Evolutionary conservation across 805 yeast species (phyloP).

Genomic region (Vanderwaltozyma verrucispora): DNA sequence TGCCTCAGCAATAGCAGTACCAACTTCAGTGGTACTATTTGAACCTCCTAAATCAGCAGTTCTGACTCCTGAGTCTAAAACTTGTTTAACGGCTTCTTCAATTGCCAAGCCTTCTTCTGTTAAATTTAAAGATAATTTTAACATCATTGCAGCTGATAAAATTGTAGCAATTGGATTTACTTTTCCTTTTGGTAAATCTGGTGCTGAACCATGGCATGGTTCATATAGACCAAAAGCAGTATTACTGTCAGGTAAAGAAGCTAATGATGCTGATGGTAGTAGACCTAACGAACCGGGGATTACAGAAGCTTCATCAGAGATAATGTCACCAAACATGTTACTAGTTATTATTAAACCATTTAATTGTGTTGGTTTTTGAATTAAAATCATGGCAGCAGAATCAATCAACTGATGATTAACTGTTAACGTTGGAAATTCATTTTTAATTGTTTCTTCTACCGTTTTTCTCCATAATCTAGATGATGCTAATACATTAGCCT

Average conservation of each 20-base stretch:
- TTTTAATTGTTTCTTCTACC: slow-evolving; percentile 70
- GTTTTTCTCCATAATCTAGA: slow-evolving; percentile 95
- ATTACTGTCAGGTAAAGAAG: slow-evolving; percentile 94
- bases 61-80: slow-evolving; percentile 73
- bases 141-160: slow-evolving; percentile 95
- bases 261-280: slow-evolving; percentile 88
- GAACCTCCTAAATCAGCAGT: slow-evolving; percentile 85
- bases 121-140: slow-evolving; percentile 77
- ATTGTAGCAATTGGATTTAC: slow-evolving; percentile 96
- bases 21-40: slow-evolving; percentile 80
- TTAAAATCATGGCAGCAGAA: slow-evolving; percentile 97
- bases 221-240: slow-evolving; percentile 93
- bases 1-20: slow-evolving; percentile 76
- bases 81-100: slow-evolving; percentile 78
- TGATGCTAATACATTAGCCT: slow-evolving; percentile 95
- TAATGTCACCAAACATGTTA: slow-evolving; percentile 98
- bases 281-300: slow-evolving; percentile 97
- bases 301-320: slow-evolving; percentile 95
- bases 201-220: slow-evolving; percentile 98
- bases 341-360: slow-evolving; percentile 90
- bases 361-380: slow-evolving; percentile 81
- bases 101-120: slow-evolving; percentile 78
- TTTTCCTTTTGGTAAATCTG: slow-evolving; percentile 77
- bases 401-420: slow-evolving; percentile 94
- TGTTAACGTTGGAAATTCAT: slow-evolving; percentile 83